These are phyloP conservation scores for Brassica nigra DNA, from an alignment of 345 rosid species.

Conservation along the genomic window DNA sequence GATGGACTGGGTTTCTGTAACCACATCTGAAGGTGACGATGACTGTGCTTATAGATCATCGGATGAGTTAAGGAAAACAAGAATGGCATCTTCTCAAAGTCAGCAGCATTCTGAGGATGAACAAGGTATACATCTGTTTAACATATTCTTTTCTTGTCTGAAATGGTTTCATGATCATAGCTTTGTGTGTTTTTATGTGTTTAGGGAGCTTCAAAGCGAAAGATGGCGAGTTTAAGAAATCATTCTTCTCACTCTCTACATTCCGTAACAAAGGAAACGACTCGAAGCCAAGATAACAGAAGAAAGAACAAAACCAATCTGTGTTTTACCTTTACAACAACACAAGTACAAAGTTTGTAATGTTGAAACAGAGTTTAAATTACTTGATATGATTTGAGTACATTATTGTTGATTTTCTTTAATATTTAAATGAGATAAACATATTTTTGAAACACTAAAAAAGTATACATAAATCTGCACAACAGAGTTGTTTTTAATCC, in stretches of 20 bases:
- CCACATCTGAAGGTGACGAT: slow-evolving; percentile 97
- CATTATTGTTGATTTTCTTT: neutral
- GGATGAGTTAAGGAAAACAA: slow-evolving; percentile 87
- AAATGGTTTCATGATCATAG: slow-evolving; percentile 8
- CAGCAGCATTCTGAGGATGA: slow-evolving; percentile 72
- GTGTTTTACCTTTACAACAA: slow-evolving; percentile 15
- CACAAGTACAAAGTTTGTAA: slow-evolving; percentile 15
- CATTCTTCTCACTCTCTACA: slow-evolving; percentile 44
- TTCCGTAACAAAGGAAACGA: slow-evolving; percentile 43
- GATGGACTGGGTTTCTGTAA: slow-evolving; percentile 88
- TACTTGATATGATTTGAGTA: neutral
- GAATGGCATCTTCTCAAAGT: slow-evolving; percentile 80
- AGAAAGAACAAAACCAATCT: neutral
- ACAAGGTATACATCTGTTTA: slow-evolving; percentile 34
- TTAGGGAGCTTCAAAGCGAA: slow-evolving; percentile 68
- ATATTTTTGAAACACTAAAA: neutral
- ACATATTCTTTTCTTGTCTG: neutral
- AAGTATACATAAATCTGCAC: neutral
- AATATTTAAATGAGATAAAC: neutral
- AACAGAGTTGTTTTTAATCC: neutral
- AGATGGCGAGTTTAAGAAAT: slow-evolving; percentile 64
- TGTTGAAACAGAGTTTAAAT: neutral
- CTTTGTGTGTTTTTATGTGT: slow-evolving; percentile 19
- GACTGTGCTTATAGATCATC: slow-evolving; percentile 77
- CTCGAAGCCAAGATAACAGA: slow-evolving; percentile 39